These are phyloP conservation scores for Infundibulicybe gibba DNA, from an alignment of 768 basidiomycete genomes.

Conservation along the genomic window DNA sequence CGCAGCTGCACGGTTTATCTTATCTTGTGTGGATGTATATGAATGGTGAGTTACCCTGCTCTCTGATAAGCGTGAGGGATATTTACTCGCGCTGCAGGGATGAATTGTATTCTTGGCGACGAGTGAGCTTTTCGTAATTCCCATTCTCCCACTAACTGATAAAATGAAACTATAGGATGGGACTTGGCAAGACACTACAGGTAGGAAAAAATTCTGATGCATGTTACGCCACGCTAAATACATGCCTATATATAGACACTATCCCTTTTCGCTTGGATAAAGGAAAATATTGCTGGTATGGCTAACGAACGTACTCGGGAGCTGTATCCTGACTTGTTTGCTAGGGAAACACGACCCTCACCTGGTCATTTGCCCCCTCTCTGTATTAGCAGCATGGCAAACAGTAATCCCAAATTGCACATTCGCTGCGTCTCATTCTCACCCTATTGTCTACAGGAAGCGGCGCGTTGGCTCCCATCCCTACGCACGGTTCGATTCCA, in stretches of 20 bases:
- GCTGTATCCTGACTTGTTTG: background rate
- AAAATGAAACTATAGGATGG: conserved; percentile 38
- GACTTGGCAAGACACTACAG: conserved; percentile 64
- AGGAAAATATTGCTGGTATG: conserved; percentile 43
- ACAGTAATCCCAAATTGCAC: conserved; percentile 25
- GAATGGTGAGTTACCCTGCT: conserved; percentile 42
- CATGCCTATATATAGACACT: conserved; percentile 35
- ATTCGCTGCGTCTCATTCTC: background rate
- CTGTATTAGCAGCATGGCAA: conserved; percentile 60
- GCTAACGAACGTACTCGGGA: background rate
- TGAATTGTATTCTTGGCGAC: conserved; percentile 73
- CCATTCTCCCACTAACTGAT: background rate
- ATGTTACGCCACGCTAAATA: background rate
- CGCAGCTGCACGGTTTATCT: conserved; percentile 56
- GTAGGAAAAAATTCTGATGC: conserved; percentile 17
- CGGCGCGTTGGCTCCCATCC: conserved; percentile 49
- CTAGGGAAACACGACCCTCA: conserved; percentile 49
- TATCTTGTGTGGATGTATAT: conserved; percentile 65
- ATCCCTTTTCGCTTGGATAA: conserved; percentile 65
- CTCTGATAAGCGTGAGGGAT: too few species aligned
- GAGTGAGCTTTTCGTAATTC: conserved; percentile 34
- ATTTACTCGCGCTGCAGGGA: conserved; percentile 28
- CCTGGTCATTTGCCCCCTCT: conserved; percentile 71
- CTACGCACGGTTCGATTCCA: conserved; percentile 59
- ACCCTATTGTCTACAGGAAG: conserved; percentile 31